Evolutionary conservation across 441 rosid genomes (phyloP), one percentile per base, ranked within the genome.

Genomic region (Aquilaria agallochum): DNA sequence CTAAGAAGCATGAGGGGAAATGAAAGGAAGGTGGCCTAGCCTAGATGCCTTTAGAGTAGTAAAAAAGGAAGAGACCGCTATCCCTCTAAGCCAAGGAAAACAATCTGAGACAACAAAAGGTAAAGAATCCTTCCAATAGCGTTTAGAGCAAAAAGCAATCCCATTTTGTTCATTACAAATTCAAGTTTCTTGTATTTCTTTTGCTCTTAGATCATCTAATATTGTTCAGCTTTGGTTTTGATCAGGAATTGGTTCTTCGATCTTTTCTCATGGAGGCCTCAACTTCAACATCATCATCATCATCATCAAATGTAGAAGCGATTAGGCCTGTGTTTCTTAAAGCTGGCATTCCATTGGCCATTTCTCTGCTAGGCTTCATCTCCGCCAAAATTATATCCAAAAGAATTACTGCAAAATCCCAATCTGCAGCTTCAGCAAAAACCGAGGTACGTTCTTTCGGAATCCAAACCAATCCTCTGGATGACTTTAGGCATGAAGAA

Each of bases 291-390:
- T 34, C 40, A 34, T 34, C 40, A 15, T 15, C 15, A 20, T 20
- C 27, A 36, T 36, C 42, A 36, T 76, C 81, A 46, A 81, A 66
- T 53, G 67, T 68, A 53, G 78, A 76, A 51, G 64, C 62, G 56
- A 55, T 85, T 54, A 85, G 71, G 80, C 95, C 96, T 2, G 59
- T 78, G 66, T 62, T 87, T 31, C 74, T 92, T 20, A 87, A 80
- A 74, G 85, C 88, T 65, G 85, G 88, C 27, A 59, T 89, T 42
- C 83, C 92, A 54, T 50, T 92, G 56, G 87, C 67, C 27, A 0
- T 92, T 15, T 83, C 96, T 36, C 68, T 80, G 62, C 80, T 86
- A 51, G 93, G 92, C 71, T 78, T 92, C 61, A 7, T 80, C 45
- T 73, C 45, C 59, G 84, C 88, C 0, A 84, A 62, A 72, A 74